Evolutionary conservation across 2,329 filamentous ascomycete species (phyloP).

Genomic region (Trichothecium roseum): DNA sequence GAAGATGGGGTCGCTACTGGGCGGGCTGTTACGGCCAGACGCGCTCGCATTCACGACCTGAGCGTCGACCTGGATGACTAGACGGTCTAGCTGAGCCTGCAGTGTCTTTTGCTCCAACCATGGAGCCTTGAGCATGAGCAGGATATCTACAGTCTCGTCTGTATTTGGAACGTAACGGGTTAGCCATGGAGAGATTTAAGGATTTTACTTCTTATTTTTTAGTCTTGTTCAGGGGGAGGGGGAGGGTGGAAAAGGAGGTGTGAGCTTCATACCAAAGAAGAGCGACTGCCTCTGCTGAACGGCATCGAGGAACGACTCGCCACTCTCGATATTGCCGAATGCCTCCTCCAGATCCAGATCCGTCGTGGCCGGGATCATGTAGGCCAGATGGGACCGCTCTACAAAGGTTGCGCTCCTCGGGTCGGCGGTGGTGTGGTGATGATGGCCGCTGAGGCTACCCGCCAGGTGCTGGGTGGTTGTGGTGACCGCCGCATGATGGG

Average conservation of each 20-base stretch:
- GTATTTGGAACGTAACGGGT: constrained; percentile 9
- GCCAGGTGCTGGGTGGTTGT: too few relatives aligned
- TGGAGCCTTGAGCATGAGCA: constrained; percentile 57
- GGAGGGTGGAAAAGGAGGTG: constrained; percentile 1
- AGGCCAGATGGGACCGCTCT: constrained; percentile 48
- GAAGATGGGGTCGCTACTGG: constrained; percentile 49
- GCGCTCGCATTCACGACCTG: constrained; percentile 50
- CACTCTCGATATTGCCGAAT: constrained; percentile 32
- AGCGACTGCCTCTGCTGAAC: constrained; percentile 54
- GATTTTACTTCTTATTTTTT: too few relatives aligned
- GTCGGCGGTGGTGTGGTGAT: constrained; percentile 11
- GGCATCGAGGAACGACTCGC: constrained; percentile 39
- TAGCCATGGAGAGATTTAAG: constrained; percentile 28
- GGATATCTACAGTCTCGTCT: constrained; percentile 66
- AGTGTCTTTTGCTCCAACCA: constrained; percentile 46
- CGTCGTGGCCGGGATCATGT: constrained; percentile 48
- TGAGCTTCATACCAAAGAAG: constrained; percentile 54
- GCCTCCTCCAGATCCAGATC: constrained; percentile 42
- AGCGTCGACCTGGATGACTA: constrained; percentile 58
- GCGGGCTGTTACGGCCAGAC: constrained; percentile 34
- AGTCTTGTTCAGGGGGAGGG: constrained; percentile 1
- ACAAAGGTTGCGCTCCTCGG: constrained; percentile 32
- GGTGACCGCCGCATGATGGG: too few relatives aligned
- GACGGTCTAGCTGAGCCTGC: constrained; percentile 46
- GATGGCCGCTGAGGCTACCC: too few relatives aligned